Conservation (phyloP, 441 rosid genomes). For the Populus tomentosa region DNA sequence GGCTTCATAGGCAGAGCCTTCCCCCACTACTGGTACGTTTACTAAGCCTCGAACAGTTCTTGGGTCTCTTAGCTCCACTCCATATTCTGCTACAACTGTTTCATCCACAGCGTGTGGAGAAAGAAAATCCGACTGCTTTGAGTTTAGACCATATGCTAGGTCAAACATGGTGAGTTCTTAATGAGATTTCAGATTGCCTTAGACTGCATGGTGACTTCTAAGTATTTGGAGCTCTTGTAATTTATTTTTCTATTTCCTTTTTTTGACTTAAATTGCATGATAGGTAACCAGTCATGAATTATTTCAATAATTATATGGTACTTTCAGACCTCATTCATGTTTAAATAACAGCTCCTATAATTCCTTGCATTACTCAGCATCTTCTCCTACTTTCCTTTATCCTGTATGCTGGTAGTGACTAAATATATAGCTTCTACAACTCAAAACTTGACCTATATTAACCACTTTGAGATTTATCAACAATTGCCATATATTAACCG, state of each 20-base stretch:
- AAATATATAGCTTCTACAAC: neutral
- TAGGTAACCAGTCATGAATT: neutral
- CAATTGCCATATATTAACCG: neutral
- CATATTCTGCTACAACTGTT: conserved; percentile 33
- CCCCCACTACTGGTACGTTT: conserved; percentile 92
- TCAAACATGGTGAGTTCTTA: conserved; percentile 58
- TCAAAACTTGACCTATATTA: neutral
- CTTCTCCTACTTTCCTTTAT: neutral
- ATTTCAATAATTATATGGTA: neutral
- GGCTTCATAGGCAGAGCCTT: conserved; percentile 68
- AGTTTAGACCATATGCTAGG: conserved; percentile 61
- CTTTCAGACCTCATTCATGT: neutral
- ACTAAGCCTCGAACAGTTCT: conserved; percentile 49
- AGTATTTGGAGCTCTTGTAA: neutral
- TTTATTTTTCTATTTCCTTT: neutral
- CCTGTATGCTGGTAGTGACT: neutral
- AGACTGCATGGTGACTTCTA: neutral
- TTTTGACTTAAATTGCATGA: neutral
- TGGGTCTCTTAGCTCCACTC: conserved; percentile 33
- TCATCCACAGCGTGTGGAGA: conserved; percentile 38
- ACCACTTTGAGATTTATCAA: neutral
- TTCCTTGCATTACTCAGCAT: neutral
- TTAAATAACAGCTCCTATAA: neutral
- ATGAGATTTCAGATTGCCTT: neutral
- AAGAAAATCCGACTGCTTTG: conserved; percentile 48